Evolutionary conservation across 306 rosid genomes (phyloP), one percentile per base, ranked within the genome.

Genomic region (Morella rubra): DNA sequence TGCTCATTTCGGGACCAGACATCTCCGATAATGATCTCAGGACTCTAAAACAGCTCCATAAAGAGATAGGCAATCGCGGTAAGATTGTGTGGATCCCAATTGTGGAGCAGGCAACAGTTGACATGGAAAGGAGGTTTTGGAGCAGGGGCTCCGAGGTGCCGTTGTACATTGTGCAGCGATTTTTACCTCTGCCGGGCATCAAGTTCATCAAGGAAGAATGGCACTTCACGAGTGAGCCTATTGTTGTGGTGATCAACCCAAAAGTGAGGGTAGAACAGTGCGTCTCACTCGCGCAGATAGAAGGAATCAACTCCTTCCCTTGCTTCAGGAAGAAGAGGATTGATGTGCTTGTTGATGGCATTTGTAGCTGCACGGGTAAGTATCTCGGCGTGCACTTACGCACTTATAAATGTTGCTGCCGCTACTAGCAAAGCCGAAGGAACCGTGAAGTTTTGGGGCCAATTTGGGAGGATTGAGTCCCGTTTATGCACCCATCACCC

Each of bases 71-170:
- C 64, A 77, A 44, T 5, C 70, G 78, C 4, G 83, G 75, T 44
- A 83, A 73, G 71, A 80, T 85, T 61, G 79, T 85, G 69, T 85
- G 89, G 89, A 74, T 82, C 11, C 86, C 89, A 5, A 74, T 85
- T n/a, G 85, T 85, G 14, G 84, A 44, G 8, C 54, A 49, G 7
- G 49, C 80, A 76, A 49, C 56, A 7, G 71, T 45, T 0, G 72
- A 76, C 56, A n/a, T 47, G 20, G 15, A 20, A 12, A 56, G 32
- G 55, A 79, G 45, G 55, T 86, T 72, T 47, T 76, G 5, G 18
- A 49, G 1, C 7, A 67, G 42, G 69, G 76, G 10, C 27, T 5
- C 67, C 5, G 58, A 7, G 66, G 71, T 86, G 85, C 76, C 82
- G 9, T 81, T 83, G 87, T 81, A 72, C 46, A 66, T 76, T 32